Percentiles rank a stretch among this genome's conserved stretches.
Conservation (phyloP, 441 rosid species). For the Biscutella auriculata region DNA sequence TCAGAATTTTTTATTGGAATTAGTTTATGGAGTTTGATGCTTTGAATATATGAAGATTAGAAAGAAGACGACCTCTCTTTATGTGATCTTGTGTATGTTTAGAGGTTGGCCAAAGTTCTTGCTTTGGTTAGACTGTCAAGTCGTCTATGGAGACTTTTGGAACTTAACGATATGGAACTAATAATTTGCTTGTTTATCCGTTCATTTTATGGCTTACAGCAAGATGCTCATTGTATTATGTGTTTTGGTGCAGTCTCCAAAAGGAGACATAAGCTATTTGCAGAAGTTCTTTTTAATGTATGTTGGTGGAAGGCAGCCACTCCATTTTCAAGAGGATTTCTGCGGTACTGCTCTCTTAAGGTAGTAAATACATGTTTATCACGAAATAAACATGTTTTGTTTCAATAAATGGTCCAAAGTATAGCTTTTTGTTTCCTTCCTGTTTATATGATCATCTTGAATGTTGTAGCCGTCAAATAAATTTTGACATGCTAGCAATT, state of each 20-base stretch:
- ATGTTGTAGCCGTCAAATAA: background rate
- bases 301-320: conserved; percentile 71
- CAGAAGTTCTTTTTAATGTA: conserved; percentile 76
- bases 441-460: background rate
- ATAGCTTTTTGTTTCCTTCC: background rate
- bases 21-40: too few species aligned
- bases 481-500: background rate
- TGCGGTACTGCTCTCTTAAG: conserved; percentile 88
- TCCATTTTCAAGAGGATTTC: conserved; percentile 85
- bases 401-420: background rate
- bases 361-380: conserved; percentile 17
- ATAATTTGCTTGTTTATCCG: background rate
- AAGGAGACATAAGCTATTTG: conserved; percentile 85
- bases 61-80: too few species aligned
- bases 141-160: too few species aligned
- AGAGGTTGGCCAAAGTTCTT: too few species aligned
- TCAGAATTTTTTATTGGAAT: too few species aligned
- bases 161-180: too few species aligned
- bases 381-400: background rate
- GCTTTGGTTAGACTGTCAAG: background rate
- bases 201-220: background rate
- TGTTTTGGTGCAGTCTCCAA: conserved; percentile 56
- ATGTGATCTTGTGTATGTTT: too few species aligned
- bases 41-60: too few species aligned
- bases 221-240: background rate